A percentile compares a stretch with the other conserved stretches of the same genome.
These are phyloP conservation scores for Nannochloris sp. DNA, from an alignment of 139 green algal species.

Conservation along the genomic window DNA sequence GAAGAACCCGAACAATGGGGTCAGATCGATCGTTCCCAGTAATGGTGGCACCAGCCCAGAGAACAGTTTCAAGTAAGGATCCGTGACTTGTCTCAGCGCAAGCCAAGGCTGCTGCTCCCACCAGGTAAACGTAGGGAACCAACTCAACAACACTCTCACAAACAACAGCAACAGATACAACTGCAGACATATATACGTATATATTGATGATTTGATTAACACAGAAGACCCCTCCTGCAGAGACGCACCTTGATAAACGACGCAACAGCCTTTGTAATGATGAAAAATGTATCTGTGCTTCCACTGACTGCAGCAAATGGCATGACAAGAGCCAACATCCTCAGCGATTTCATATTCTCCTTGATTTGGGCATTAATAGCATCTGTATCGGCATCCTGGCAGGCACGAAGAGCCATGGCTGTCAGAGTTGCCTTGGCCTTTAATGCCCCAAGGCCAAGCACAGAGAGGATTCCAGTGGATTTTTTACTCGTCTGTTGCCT, in stretches of 20 bases:
- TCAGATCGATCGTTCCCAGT: slow-evolving; percentile 94
- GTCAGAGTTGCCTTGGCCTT: slow-evolving; percentile 4
- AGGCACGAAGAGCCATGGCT: background rate
- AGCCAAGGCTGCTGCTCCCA: slow-evolving; percentile 91
- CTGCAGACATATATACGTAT: slow-evolving; percentile 25
- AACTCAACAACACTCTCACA: slow-evolving; percentile 87
- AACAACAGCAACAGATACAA: slow-evolving; percentile 94
- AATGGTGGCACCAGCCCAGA: slow-evolving; percentile 84
- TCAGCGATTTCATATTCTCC: slow-evolving; percentile 20
- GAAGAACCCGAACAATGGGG: slow-evolving; percentile 92
- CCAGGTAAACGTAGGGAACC: slow-evolving; percentile 88
- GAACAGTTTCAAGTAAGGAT: slow-evolving; percentile 97
- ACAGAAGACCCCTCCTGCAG: background rate
- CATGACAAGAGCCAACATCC: slow-evolving; percentile 31
- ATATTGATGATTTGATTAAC: background rate
- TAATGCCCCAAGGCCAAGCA: background rate
- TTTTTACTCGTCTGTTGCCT: too few species aligned
- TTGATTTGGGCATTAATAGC: slow-evolving; percentile 27
- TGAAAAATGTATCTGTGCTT: slow-evolving; percentile 28
- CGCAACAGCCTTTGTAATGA: slow-evolving; percentile 40
- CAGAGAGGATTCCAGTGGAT: too few species aligned
- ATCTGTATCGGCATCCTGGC: slow-evolving; percentile 11
- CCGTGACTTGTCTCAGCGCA: slow-evolving; percentile 85
- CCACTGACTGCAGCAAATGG: slow-evolving; percentile 38
- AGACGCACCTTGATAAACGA: slow-evolving; percentile 45